Evolutionary conservation across 495 filamentous ascomycete species (phyloP).

Genomic region (Aspergillus baeticus): DNA sequence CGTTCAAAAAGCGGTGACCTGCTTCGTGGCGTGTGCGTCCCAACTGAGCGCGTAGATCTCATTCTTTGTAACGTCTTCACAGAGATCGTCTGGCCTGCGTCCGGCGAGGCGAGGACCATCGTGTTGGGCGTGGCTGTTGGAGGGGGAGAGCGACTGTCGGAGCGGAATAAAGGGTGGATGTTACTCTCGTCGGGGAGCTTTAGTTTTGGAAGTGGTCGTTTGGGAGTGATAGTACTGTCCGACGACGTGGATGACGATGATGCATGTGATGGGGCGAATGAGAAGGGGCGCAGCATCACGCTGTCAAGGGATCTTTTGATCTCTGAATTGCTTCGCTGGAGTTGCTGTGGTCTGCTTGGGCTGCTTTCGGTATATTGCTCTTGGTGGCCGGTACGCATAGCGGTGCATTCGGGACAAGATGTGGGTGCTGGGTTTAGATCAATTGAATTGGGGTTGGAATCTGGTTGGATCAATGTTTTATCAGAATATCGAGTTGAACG

Average conservation of each 20-base stretch:
- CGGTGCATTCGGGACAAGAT: constrained; percentile 17
- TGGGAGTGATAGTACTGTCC: neutral
- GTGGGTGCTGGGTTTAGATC: constrained; percentile 22
- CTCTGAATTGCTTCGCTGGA: constrained; percentile 16
- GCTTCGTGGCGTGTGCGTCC: constrained; percentile 23
- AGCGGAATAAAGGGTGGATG: constrained; percentile 84
- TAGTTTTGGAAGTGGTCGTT: constrained; percentile 13
- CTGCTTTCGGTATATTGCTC: constrained; percentile 16
- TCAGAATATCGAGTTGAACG: constrained; percentile 38
- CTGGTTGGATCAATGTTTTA: constrained; percentile 30
- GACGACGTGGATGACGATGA: constrained; percentile 16
- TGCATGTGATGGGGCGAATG: constrained; percentile 17
- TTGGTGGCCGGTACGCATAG: constrained; percentile 8
- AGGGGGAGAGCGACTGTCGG: constrained; percentile 68
- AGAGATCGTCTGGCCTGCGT: constrained; percentile 65
- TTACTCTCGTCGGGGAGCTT: constrained; percentile 57
- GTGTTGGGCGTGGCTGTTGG: constrained; percentile 68
- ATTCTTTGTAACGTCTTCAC: constrained; percentile 60
- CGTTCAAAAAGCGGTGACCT: constrained; percentile 26
- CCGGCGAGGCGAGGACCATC: constrained; percentile 66
- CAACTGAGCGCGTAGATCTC: constrained; percentile 63
- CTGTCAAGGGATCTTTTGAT: constrained; percentile 30
- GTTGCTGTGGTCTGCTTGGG: constrained; percentile 1
- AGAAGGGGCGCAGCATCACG: constrained; percentile 21
- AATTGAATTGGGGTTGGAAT: constrained; percentile 27